Conservation (phyloP, 192 early-diverging fungal species). For the Phycomyces nitens region DNA sequence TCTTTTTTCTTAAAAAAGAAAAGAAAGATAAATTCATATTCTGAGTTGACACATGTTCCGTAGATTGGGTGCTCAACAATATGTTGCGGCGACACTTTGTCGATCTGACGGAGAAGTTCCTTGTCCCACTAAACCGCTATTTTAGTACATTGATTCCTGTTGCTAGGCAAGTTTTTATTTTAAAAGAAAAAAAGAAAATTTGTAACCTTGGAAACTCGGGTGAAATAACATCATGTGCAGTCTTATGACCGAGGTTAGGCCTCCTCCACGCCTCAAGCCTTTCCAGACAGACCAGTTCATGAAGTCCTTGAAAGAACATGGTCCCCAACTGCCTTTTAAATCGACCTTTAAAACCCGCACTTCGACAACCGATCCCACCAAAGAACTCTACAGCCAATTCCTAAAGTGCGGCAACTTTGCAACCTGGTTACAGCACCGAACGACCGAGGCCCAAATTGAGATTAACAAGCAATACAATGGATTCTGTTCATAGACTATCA, state of each 20-base stretch:
- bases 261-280: conserved; percentile 57
- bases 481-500: neutral
- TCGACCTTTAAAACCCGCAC: conserved; percentile 48
- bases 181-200: neutral
- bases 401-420: conserved; percentile 94
- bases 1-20: neutral
- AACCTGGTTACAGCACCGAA: conserved; percentile 85
- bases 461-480: conserved; percentile 39
- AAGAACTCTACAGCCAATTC: conserved; percentile 86
- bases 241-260: neutral
- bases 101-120: conserved; percentile 88
- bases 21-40: conserved; percentile 6
- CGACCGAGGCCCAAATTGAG: conserved; percentile 74
- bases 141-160: conserved; percentile 83
- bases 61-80: conserved; percentile 84
- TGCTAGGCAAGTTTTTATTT: conserved; percentile 43
- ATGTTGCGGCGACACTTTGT: conserved; percentile 88
- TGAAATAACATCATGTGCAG: neutral
- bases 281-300: conserved; percentile 78
- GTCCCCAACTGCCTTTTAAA: conserved; percentile 45
- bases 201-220: neutral
- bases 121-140: conserved; percentile 93
- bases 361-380: conserved; percentile 54
- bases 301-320: conserved; percentile 54
- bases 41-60: conserved; percentile 1